These are phyloP conservation scores for Leccinum subfulvum DNA, from an alignment of 1,284 basidiomycete species.

Conservation along the genomic window DNA sequence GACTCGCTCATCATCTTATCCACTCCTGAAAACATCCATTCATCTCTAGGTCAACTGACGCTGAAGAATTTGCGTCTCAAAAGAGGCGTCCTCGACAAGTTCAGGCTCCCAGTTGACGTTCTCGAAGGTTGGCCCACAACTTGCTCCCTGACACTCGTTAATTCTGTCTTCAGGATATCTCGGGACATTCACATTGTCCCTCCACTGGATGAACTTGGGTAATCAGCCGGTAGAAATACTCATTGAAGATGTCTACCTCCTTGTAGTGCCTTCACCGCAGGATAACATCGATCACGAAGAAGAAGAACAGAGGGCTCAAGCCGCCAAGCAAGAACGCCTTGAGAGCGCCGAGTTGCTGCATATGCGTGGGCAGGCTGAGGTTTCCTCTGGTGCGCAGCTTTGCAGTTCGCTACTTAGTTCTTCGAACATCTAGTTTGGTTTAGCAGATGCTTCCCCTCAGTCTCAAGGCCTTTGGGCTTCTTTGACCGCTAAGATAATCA, in stretches of 20 bases:
- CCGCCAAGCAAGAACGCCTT: constrained; percentile 86
- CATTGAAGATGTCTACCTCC: constrained; percentile 93
- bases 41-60: constrained; percentile 72
- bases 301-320: constrained; percentile 81
- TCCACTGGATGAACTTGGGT: constrained; percentile 96
- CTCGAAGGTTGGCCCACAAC: constrained; percentile 66
- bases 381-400: constrained; percentile 42
- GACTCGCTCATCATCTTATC: not conserved
- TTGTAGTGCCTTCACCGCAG: constrained; percentile 83
- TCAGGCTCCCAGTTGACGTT: constrained; percentile 94
- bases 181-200: constrained; percentile 87
- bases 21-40: constrained; percentile 9
- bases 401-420: constrained; percentile 1
- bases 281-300: constrained; percentile 79
- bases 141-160: not conserved
- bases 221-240: constrained; percentile 91
- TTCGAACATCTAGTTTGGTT: constrained; percentile 2
- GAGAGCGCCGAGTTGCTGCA: constrained; percentile 88
- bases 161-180: constrained; percentile 70
- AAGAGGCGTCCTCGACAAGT: constrained; percentile 94
- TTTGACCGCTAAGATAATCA: constrained; percentile 88
- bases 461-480: constrained; percentile 83
- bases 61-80: constrained; percentile 85
- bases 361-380: constrained; percentile 61
- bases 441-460: constrained; percentile 63